Conservation (phyloP, 306 rosid species). For the Quercus wislizeni region DNA sequence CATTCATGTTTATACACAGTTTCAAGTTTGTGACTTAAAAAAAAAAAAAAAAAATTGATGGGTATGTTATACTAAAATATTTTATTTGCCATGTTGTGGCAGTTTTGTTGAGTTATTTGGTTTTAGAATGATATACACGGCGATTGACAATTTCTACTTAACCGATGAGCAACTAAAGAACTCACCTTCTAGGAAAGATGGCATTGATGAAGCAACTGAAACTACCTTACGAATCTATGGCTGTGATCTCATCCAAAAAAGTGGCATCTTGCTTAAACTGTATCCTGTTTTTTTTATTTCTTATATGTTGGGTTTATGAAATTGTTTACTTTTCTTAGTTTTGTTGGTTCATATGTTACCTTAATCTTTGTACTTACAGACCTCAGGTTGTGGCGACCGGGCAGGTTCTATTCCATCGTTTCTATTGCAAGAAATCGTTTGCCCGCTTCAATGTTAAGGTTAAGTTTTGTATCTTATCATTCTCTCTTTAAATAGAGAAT, state of each 20-base stretch:
- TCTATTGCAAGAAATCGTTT: constrained; percentile 94
- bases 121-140: constrained; percentile 70
- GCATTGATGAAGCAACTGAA: constrained; percentile 74
- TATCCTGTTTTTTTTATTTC: constrained; percentile 33
- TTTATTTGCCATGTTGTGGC: not conserved
- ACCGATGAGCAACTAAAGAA: constrained; percentile 58
- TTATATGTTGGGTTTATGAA: not conserved
- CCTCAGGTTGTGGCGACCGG: constrained; percentile 99
- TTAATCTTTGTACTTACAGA: constrained; percentile 39
- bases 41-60: no score
- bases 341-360: constrained; percentile 19
- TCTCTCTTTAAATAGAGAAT: not conserved
- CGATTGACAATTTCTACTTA: constrained; percentile 85
- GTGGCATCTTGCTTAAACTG: constrained; percentile 87
- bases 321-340: not conserved
- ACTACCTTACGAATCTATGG: constrained; percentile 85
- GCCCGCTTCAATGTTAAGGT: constrained; percentile 95
- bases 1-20: no score
- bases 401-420: constrained; percentile 90
- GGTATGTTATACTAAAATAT: no score
- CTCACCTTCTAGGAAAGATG: constrained; percentile 83
- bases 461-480: not conserved
- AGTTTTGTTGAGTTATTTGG: not conserved
- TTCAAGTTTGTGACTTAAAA: not conserved
- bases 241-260: constrained; percentile 92